A percentile compares a stretch with the other conserved stretches of the same genome.
Conservation (phyloP, 768 basidiomycete species). For the Mycena rebaudengoi region DNA sequence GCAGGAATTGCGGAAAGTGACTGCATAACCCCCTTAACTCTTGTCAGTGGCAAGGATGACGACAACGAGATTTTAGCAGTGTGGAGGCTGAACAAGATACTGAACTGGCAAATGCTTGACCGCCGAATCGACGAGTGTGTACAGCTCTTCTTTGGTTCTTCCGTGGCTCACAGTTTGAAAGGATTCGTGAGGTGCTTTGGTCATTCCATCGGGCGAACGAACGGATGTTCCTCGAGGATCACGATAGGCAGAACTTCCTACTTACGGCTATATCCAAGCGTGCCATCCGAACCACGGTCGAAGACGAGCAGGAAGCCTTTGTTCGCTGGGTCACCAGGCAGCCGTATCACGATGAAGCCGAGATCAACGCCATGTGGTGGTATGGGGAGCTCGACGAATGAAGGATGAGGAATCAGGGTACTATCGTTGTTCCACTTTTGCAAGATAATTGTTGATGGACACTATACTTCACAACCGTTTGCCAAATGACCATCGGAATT, state of each 20-base stretch:
- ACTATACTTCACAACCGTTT: too few relatives aligned
- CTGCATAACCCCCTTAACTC: not conserved
- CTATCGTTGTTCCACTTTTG: too few relatives aligned
- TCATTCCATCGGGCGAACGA: slow-evolving; percentile 17
- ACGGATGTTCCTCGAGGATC: not conserved
- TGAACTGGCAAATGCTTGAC: slow-evolving; percentile 25
- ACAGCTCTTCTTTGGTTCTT: not conserved
- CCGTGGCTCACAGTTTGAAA: not conserved
- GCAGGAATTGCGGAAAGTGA: not conserved
- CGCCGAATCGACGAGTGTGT: slow-evolving; percentile 18
- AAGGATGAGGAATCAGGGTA: too few relatives aligned
- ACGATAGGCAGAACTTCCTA: not conserved
- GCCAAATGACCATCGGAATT: too few relatives aligned
- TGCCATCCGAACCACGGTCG: slow-evolving; percentile 1
- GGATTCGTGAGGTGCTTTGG: slow-evolving; percentile 7
- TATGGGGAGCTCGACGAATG: too few relatives aligned
- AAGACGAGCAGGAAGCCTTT: slow-evolving; percentile 3
- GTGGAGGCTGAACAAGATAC: not conserved
- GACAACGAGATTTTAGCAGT: not conserved
- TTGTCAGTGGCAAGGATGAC: not conserved
- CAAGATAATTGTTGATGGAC: too few relatives aligned
- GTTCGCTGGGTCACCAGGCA: not conserved
- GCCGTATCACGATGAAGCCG: not conserved
- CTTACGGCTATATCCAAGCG: slow-evolving; percentile 6
- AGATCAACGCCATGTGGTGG: too few relatives aligned